Conservation (phyloP, 1,284 basidiomycete genomes). For the Fomitiporia mediterranea region DNA sequence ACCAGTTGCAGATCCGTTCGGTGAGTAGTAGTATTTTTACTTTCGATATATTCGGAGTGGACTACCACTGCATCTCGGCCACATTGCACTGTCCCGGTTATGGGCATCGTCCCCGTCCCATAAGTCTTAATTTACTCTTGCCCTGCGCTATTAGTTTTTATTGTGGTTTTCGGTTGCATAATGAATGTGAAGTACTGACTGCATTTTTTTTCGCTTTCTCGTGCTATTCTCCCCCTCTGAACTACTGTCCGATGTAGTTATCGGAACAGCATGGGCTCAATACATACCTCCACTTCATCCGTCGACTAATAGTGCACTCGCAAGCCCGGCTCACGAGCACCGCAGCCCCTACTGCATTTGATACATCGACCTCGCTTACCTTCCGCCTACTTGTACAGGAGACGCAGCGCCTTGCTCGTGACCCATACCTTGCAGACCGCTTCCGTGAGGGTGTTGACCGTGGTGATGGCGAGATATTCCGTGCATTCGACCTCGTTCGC, state of each 20-base stretch:
- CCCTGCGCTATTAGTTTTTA: no score
- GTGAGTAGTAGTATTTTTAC: slow-evolving; percentile 44
- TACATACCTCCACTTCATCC: slow-evolving; percentile 93
- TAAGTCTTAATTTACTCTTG: not conserved
- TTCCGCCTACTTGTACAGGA: slow-evolving; percentile 84
- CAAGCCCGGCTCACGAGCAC: slow-evolving; percentile 59
- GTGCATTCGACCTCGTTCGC: slow-evolving; percentile 73
- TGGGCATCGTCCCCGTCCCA: not conserved
- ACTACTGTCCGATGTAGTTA: slow-evolving; percentile 47
- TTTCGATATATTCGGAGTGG: not conserved
- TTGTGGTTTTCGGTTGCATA: not conserved
- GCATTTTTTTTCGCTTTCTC: not conserved
- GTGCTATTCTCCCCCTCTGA: not conserved
- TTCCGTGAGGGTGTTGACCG: slow-evolving; percentile 84
- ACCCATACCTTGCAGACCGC: slow-evolving; percentile 81
- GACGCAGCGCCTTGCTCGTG: slow-evolving; percentile 78
- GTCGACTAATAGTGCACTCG: slow-evolving; percentile 86
- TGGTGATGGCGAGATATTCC: slow-evolving; percentile 75
- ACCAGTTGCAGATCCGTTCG: slow-evolving; percentile 86
- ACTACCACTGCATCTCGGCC: not conserved
- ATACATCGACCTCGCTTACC: slow-evolving; percentile 66
- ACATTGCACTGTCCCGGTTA: not conserved
- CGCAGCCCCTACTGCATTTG: slow-evolving; percentile 55
- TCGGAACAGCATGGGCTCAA: slow-evolving; percentile 93
- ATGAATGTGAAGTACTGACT: not conserved